phyloP scores from a whole-genome alignment of 2,329 filamentous ascomycete species.

The Penicillium hesseltinei region DNA sequence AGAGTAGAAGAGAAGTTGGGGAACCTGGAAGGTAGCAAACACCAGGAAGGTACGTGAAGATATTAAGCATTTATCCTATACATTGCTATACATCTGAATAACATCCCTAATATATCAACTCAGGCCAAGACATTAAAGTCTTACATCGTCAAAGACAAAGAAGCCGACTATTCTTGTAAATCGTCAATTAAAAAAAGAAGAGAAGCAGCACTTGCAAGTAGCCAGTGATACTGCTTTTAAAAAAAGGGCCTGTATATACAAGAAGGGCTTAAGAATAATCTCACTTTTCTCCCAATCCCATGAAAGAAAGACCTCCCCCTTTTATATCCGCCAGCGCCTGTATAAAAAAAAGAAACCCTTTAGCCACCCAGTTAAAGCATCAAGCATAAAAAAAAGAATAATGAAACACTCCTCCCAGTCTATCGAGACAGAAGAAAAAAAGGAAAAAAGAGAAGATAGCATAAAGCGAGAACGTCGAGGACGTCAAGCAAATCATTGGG shows the following conservation, averaged over 20 bases:
- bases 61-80: background rate
- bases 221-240: constrained; percentile 11
- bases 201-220: constrained; percentile 6
- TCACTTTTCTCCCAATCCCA: constrained; percentile 15
- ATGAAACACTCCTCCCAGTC: constrained; percentile 26
- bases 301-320: constrained; percentile 16
- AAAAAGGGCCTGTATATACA: constrained; percentile 31
- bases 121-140: too few species aligned
- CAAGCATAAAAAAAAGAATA: constrained; percentile 22
- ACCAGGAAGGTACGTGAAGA: constrained; percentile 5
- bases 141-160: too few species aligned
- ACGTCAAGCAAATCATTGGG: constrained; percentile 26
- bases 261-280: constrained; percentile 22
- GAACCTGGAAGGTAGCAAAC: constrained; percentile 1
- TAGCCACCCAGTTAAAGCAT: constrained; percentile 24
- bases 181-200: constrained; percentile 10
- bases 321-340: constrained; percentile 22
- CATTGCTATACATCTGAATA: too few species aligned
- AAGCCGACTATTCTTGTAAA: background rate
- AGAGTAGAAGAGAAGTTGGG: constrained; percentile 2
- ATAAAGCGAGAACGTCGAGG: constrained; percentile 1
- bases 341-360: constrained; percentile 18
- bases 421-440: constrained; percentile 33
- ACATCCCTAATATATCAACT: too few species aligned
- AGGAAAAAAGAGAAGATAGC: constrained; percentile 8